These are phyloP conservation scores for Zancudomyces culisetae DNA, from an alignment of 371 early-diverging fungal genomes.

Conservation along the genomic window DNA sequence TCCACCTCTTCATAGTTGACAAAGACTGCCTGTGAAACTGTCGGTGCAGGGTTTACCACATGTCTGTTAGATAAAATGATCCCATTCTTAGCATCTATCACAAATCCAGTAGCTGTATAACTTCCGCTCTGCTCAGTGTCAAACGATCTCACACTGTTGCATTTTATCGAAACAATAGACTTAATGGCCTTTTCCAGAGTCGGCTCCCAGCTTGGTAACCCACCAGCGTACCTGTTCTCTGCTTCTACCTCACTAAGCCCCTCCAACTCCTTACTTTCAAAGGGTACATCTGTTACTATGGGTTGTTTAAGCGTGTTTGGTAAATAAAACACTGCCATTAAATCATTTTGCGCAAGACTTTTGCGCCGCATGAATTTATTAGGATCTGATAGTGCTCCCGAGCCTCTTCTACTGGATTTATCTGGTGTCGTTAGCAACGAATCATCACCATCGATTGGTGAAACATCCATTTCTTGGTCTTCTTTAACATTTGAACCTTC, in stretches of 20 bases:
- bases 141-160: slow-evolving; percentile 52
- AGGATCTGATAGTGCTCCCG: not conserved
- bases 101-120: slow-evolving; percentile 92
- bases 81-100: slow-evolving; percentile 73
- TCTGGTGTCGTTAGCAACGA: too few relatives aligned
- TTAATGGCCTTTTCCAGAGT: slow-evolving; percentile 22
- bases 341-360: slow-evolving; percentile 16
- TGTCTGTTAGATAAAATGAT: slow-evolving; percentile 85
- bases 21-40: slow-evolving; percentile 70
- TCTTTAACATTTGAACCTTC: too few relatives aligned
- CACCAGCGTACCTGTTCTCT: too few relatives aligned
- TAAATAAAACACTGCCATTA: slow-evolving; percentile 24
- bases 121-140: too few relatives aligned
- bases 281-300: slow-evolving; percentile 16
- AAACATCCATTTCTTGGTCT: too few relatives aligned
- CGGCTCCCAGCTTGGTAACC: slow-evolving; percentile 15
- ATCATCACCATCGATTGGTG: too few relatives aligned
- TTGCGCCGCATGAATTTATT: slow-evolving; percentile 6
- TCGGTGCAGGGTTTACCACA: slow-evolving; percentile 79
- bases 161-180: slow-evolving; percentile 64
- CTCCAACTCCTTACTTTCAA: slow-evolving; percentile 10
- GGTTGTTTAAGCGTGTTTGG: slow-evolving; percentile 18
- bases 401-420: not conserved
- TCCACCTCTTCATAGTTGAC: slow-evolving; percentile 85
- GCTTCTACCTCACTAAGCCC: too few relatives aligned